Evolutionary conservation across 2,329 filamentous ascomycete species (phyloP), one percentile per base, ranked within the genome.

Genomic region (Cryphonectria parasitica): DNA sequence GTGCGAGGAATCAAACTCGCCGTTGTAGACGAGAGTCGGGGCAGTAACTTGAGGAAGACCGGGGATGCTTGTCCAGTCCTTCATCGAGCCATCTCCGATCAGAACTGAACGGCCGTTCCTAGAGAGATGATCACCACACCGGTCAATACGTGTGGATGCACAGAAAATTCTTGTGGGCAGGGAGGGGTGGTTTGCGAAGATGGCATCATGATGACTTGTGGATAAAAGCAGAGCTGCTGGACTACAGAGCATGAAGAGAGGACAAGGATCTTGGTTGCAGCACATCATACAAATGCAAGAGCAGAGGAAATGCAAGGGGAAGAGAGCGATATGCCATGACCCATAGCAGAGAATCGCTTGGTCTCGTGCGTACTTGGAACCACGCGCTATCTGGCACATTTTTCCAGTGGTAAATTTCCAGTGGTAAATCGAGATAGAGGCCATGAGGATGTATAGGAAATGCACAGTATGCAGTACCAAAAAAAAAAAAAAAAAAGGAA

Each of bases 1-100:
- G 34, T 77, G 74, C 4, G 75, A 76, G 1, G 74, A 76, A 61
- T 77, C 75, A 66, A 74, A 74, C 34, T 77, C 76, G 39, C 75
- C 74, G 36, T 76, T 77, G 64, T 75, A 77, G 39, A 77, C 69
- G 3, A 77, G 69, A 19, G 75, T 76, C 11, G 73, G 71, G 5
- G 63, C 74, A 15, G 63, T 74, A 49, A 77, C 76, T 6, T 74
- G 54, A 10, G 69, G 65, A 7, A 77, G 75, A 25, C 67, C 71
- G 1, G 75, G 64, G 11, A 75, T 73, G 66, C 70, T 67, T 1
- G 71, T 74, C 74, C 75, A 76, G 11, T 36, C 25, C 25, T 56
- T 56, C 52, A 56, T 56, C 22, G 52, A 56, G n/a, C 52, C 52
- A 11, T 56, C 52, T 28, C 52, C 25, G 11, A 56, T 4, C 52